Conservation (phyloP, 306 rosid genomes). For the Ammopiptanthus mongolicus region DNA sequence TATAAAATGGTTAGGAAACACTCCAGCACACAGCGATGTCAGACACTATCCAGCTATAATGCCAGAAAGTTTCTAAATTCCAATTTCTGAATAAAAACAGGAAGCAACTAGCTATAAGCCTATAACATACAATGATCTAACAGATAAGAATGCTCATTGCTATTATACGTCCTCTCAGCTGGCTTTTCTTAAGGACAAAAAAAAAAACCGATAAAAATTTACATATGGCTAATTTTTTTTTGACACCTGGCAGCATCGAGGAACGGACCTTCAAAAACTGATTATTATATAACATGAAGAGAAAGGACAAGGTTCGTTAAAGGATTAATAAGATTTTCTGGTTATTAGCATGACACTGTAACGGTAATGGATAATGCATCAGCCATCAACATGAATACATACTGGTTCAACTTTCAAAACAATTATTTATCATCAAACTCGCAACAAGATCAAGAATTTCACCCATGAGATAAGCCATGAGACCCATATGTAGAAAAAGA, state of each 20-base stretch:
- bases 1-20: neutral
- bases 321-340: too few species aligned
- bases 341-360: too few species aligned
- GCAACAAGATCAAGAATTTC: neutral
- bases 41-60: neutral
- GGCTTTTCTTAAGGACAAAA: too few species aligned
- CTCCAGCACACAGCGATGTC: neutral
- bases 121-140: neutral
- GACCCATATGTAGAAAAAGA: too few species aligned
- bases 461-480: neutral
- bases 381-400: neutral
- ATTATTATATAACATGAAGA: too few species aligned
- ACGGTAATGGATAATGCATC: neutral
- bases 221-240: too few species aligned
- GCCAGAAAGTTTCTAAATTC: neutral
- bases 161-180: neutral
- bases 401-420: neutral
- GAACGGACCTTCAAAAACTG: too few species aligned
- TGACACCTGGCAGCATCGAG: too few species aligned
- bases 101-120: neutral
- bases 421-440: neutral
- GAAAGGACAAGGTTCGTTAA: too few species aligned
- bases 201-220: too few species aligned
- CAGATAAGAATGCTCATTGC: neutral
- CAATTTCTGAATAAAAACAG: too few species aligned